These are phyloP conservation scores for Pythium guiyangense DNA, from an alignment of 352 stramenopile species.

Conservation along the genomic window DNA sequence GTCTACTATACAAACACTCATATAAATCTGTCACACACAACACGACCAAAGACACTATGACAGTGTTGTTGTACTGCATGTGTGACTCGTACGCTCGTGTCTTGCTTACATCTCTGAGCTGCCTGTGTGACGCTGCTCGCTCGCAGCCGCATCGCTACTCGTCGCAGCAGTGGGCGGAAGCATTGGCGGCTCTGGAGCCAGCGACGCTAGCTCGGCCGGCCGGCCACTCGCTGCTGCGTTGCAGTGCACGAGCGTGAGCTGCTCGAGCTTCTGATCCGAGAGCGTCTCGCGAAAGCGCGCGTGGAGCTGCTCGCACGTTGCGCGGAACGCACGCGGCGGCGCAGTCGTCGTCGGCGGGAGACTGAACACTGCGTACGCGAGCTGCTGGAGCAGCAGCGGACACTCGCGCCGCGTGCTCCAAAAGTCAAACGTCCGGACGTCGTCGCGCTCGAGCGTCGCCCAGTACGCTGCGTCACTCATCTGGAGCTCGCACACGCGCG, in stretches of 20 bases:
- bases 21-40: too few relatives aligned
- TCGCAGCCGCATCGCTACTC: too few relatives aligned
- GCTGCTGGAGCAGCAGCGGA: constrained; percentile 53
- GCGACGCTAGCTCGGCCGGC: constrained; percentile 5
- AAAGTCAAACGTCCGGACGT: constrained; percentile 49
- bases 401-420: constrained; percentile 47
- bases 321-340: constrained; percentile 29
- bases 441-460: constrained; percentile 38
- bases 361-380: constrained; percentile 50
- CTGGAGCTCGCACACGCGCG: constrained; percentile 41
- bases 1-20: too few relatives aligned
- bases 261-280: constrained; percentile 35
- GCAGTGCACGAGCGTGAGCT: constrained; percentile 60
- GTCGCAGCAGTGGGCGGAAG: too few relatives aligned
- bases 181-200: neutral
- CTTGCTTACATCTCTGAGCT: too few relatives aligned
- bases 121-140: too few relatives aligned
- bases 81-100: too few relatives aligned
- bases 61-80: too few relatives aligned
- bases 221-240: constrained; percentile 34
- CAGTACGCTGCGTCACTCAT: constrained; percentile 50
- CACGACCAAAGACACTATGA: too few relatives aligned
- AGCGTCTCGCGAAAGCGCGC: constrained; percentile 39
- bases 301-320: constrained; percentile 26
- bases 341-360: constrained; percentile 42